Evolutionary conservation across 192 early-diverging fungal species (phyloP).

Genomic region (Podila clonocystis): DNA sequence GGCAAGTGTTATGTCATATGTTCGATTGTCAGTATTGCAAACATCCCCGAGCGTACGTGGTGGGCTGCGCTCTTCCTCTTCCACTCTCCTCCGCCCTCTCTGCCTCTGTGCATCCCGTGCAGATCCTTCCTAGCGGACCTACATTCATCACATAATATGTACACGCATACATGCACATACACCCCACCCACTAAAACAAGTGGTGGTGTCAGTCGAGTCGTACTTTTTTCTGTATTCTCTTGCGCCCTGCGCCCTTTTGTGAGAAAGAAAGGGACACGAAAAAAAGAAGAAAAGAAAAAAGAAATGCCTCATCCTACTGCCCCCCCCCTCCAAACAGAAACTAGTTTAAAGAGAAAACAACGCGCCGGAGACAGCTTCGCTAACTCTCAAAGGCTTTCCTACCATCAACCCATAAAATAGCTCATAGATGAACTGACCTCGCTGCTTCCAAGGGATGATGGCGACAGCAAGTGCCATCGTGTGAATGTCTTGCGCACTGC

Average conservation of each 20-base stretch:
- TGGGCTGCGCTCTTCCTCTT: no score
- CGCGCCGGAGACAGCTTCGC: no score
- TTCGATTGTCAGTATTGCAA: no score
- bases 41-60: no score
- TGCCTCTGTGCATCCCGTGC: no score
- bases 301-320: not conserved
- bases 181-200: not conserved
- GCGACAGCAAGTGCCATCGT: slow-evolving; percentile 55
- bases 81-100: no score
- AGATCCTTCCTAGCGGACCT: no score
- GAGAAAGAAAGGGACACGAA: no score
- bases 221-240: not conserved
- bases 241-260: not conserved
- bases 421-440: slow-evolving; percentile 58
- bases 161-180: no score
- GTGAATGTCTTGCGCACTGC: slow-evolving; percentile 55
- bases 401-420: not conserved
- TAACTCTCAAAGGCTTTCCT: not conserved
- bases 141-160: no score
- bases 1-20: slow-evolving; percentile 4
- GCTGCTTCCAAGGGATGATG: slow-evolving; percentile 47
- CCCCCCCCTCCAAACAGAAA: slow-evolving; percentile 4
- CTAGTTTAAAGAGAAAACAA: not conserved
- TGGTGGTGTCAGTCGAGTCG: not conserved
- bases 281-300: not conserved